Evolutionary conservation across 1,139 yeast genomes (phyloP).

Genomic region (Hyphopichia fennica): DNA sequence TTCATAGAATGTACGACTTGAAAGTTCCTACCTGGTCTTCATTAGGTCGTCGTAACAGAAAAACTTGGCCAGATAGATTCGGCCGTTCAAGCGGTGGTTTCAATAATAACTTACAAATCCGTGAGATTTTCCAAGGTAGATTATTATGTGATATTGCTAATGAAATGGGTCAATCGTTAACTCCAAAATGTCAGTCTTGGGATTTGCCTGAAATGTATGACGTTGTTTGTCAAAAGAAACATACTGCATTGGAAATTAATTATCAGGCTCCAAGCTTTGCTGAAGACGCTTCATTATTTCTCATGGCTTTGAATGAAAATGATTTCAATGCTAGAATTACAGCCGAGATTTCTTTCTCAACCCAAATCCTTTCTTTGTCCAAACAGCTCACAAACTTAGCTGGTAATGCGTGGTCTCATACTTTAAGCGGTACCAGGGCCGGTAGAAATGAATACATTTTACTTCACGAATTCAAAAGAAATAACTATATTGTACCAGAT

Average conservation of each 20-base stretch:
- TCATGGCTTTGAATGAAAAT: slow-evolving; percentile 73
- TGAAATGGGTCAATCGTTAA: slow-evolving; percentile 91
- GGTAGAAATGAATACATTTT: slow-evolving; percentile 94
- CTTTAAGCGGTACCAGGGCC: slow-evolving; percentile 92
- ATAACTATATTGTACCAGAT: slow-evolving; percentile 86
- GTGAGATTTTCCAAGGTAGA: slow-evolving; percentile 82
- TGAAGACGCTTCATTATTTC: slow-evolving; percentile 65
- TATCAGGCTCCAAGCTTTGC: slow-evolving; percentile 63
- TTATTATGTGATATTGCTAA: slow-evolving; percentile 90
- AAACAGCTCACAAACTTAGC: slow-evolving; percentile 92
- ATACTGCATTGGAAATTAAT: slow-evolving; percentile 69
- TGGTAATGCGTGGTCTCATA: slow-evolving; percentile 97
- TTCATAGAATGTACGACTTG: slow-evolving; percentile 78
- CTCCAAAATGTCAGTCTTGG: slow-evolving; percentile 95
- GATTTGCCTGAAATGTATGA: slow-evolving; percentile 89
- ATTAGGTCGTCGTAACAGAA: slow-evolving; percentile 79
- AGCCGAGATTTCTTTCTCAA: slow-evolving; percentile 76
- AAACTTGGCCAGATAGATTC: slow-evolving; percentile 74
- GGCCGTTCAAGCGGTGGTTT: slow-evolving; percentile 47
- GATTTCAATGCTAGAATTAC: slow-evolving; percentile 66
- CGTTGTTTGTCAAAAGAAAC: slow-evolving; percentile 63
- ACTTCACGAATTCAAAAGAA: slow-evolving; percentile 84
- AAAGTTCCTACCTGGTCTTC: slow-evolving; percentile 76
- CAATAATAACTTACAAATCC: slow-evolving; percentile 52
- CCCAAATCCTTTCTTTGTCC: slow-evolving; percentile 84